Evolutionary conservation across 2,329 filamentous ascomycete genomes (phyloP).

Genomic region (Colletotrichum graminicola): DNA sequence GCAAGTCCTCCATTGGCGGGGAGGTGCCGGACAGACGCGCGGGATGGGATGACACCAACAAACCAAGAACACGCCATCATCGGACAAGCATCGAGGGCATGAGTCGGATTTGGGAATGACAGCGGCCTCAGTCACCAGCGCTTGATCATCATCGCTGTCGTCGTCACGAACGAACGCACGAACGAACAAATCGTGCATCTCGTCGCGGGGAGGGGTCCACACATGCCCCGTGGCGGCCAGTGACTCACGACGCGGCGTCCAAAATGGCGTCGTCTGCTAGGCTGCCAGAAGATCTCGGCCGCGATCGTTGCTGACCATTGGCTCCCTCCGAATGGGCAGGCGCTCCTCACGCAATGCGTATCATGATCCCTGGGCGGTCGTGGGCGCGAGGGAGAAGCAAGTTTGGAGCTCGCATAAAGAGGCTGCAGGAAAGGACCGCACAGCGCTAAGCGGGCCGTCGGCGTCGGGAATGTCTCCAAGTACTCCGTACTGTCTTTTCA

Average conservation of each 20-base stretch:
- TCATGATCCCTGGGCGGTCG: constrained; percentile 33
- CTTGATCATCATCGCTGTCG: not conserved
- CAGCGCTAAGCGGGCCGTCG: constrained; percentile 33
- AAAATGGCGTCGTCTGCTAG: constrained; percentile 1
- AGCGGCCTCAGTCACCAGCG: constrained; percentile 19
- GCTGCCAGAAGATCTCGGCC: constrained; percentile 30
- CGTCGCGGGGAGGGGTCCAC: constrained; percentile 24
- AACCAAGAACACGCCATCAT: not conserved
- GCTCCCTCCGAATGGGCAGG: not conserved
- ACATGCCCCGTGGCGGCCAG: constrained; percentile 3
- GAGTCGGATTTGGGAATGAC: constrained; percentile 1
- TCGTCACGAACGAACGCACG: constrained; percentile 12
- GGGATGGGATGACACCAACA: constrained; percentile 8
- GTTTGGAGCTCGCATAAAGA: constrained; percentile 12
- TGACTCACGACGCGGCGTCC: constrained; percentile 37
- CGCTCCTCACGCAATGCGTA: constrained; percentile 24
- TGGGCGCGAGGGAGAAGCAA: constrained; percentile 11
- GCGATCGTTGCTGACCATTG: constrained; percentile 27
- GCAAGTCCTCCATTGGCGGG: constrained; percentile 21
- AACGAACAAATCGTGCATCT: constrained; percentile 13
- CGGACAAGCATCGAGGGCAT: constrained; percentile 29
- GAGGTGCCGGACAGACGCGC: not conserved
- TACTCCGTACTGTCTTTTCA: not conserved
- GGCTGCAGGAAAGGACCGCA: constrained; percentile 37
- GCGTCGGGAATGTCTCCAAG: not conserved